A percentile compares a stretch with the other conserved stretches of the same genome.
Conservation (phyloP, 73 alveolate species). For the Paramecium sexaurelia region DNA sequence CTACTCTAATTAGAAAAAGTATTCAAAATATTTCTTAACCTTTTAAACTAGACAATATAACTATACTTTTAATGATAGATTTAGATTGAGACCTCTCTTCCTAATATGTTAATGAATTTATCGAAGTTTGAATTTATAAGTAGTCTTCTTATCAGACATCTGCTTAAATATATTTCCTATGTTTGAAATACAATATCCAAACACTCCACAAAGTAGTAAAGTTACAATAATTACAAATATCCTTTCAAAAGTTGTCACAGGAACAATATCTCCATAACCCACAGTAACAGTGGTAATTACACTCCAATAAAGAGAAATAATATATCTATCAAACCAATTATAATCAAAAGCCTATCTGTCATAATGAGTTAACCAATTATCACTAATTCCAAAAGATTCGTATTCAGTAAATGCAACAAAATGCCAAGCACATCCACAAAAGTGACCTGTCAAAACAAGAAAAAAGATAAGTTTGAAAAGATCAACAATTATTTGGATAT, state of each 20-base stretch:
- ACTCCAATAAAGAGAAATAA: slow-evolving; percentile 78
- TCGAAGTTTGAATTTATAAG: not conserved
- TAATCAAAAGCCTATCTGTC: slow-evolving; percentile 63
- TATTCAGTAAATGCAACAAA: slow-evolving; percentile 56
- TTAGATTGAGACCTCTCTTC: slow-evolving; percentile 19
- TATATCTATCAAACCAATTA: slow-evolving; percentile 67
- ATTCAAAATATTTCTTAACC: slow-evolving; percentile 57
- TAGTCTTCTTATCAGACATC: slow-evolving; percentile 11
- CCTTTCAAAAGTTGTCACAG: slow-evolving; percentile 80
- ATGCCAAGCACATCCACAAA: slow-evolving; percentile 71
- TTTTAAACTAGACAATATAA: not conserved
- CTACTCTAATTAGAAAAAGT: not conserved
- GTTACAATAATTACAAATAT: slow-evolving; percentile 68
- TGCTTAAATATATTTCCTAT: slow-evolving; percentile 32
- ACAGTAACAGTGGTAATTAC: slow-evolving; percentile 79
- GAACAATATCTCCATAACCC: slow-evolving; percentile 86
- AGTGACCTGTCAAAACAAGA: slow-evolving; percentile 39
- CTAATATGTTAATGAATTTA: slow-evolving; percentile 8
- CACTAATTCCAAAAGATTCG: not conserved
- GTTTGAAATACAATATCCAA: slow-evolving; percentile 51
- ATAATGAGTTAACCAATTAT: slow-evolving; percentile 58
- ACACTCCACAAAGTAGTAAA: slow-evolving; percentile 34
- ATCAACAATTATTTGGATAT: slow-evolving; percentile 69
- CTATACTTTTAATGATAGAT: slow-evolving; percentile 16
- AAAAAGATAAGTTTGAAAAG: slow-evolving; percentile 60